phyloP scores from a whole-genome alignment of 805 yeast genomes.

The Monosporozyma siamensis region DNA sequence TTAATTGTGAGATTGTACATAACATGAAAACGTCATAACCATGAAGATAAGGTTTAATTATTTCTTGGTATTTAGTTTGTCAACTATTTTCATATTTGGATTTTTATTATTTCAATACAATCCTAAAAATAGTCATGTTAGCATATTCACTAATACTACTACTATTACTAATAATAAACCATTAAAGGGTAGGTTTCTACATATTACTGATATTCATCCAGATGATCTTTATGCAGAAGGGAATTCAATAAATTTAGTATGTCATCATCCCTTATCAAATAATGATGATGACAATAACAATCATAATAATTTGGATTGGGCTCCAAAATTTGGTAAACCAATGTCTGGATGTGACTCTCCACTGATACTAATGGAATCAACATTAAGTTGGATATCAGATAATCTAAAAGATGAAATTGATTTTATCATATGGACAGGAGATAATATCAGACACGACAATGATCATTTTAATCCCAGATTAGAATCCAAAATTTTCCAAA shows the following conservation, averaged over 20 bases:
- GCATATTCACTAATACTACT: too few species aligned
- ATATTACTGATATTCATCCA: slow-evolving; percentile 81
- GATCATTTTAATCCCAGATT: slow-evolving; percentile 69
- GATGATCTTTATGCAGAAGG: slow-evolving; percentile 57
- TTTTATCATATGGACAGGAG: slow-evolving; percentile 88
- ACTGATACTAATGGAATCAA: slow-evolving; percentile 45
- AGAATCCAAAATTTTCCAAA: slow-evolving; percentile 57
- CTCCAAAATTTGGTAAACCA: slow-evolving; percentile 68
- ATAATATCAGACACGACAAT: slow-evolving; percentile 76
- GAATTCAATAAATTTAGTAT: slow-evolving; percentile 37
- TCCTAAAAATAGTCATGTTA: too few species aligned
- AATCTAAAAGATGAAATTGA: slow-evolving; percentile 70
- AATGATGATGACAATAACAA: slow-evolving; percentile 7
- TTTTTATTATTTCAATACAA: too few species aligned
- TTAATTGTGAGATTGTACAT: too few species aligned
- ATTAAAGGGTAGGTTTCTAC: slow-evolving; percentile 85
- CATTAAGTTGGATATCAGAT: slow-evolving; percentile 56
- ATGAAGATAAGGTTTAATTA: too few species aligned
- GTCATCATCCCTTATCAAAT: slow-evolving; percentile 38
- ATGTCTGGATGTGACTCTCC: slow-evolving; percentile 74
- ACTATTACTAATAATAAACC: too few species aligned
- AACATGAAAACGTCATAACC: too few species aligned
- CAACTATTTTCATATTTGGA: too few species aligned
- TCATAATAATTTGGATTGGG: slow-evolving; percentile 31
- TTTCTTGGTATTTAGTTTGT: too few species aligned